Conservation (phyloP, 192 early-diverging fungal genomes). For the Allomyces arbusculus region DNA sequence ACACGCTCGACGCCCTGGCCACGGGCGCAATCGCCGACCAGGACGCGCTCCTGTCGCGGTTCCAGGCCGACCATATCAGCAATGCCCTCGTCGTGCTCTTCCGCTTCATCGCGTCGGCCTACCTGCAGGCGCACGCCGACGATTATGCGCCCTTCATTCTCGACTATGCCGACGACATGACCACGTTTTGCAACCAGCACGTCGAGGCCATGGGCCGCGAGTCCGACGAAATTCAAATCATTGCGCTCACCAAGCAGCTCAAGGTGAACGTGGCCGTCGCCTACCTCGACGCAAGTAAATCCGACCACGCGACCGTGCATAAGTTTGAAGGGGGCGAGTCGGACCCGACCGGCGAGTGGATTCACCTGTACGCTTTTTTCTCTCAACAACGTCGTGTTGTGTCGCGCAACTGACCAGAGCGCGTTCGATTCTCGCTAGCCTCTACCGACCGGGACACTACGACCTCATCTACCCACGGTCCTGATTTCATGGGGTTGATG, state of each 20-base stretch:
- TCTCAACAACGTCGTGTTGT: too few species aligned
- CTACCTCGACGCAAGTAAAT: not conserved
- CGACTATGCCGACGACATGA: slow-evolving; percentile 14
- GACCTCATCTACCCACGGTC: not conserved
- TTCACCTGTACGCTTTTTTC: too few species aligned
- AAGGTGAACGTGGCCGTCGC: slow-evolving; percentile 36
- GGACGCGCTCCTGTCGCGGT: slow-evolving; percentile 17
- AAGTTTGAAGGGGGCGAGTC: not conserved
- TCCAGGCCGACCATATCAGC: slow-evolving; percentile 32
- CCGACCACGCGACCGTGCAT: not conserved
- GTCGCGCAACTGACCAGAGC: too few species aligned
- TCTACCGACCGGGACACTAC: not conserved
- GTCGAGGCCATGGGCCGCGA: slow-evolving; percentile 45
- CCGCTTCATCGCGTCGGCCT: slow-evolving; percentile 31
- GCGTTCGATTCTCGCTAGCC: not conserved
- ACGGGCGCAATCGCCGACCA: slow-evolving; percentile 9
- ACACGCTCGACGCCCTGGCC: slow-evolving; percentile 14
- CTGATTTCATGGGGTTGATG: too few species aligned
- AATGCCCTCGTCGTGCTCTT: slow-evolving; percentile 38
- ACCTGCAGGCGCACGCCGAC: slow-evolving; percentile 24
- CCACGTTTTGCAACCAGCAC: slow-evolving; percentile 23
- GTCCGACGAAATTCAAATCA: slow-evolving; percentile 60
- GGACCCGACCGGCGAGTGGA: not conserved
- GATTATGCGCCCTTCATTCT: slow-evolving; percentile 37
- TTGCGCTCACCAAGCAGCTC: slow-evolving; percentile 45